Percentiles rank a stretch among this genome's conserved stretches.
These are phyloP conservation scores for Cladophialophora immunda DNA, from an alignment of 2,329 filamentous ascomycete genomes.

Conservation along the genomic window DNA sequence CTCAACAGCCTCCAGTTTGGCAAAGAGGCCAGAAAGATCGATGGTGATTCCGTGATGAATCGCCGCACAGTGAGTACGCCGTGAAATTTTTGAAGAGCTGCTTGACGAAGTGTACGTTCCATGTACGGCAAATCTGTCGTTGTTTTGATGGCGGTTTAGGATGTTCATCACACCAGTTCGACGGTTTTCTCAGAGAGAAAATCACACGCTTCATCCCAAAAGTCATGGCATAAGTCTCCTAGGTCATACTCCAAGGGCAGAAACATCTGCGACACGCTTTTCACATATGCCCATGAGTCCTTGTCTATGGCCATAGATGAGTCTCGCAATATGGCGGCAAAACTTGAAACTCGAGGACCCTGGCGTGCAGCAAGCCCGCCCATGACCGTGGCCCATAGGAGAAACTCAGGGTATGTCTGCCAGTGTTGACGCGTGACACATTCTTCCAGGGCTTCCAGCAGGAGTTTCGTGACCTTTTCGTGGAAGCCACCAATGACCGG, in stretches of 20 bases:
- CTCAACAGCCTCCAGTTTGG: no score
- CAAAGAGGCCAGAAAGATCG: no score
- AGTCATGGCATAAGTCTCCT: conserved; percentile 10
- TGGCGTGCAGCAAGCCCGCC: conserved; percentile 18
- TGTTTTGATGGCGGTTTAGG: neutral
- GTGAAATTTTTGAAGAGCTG: no score
- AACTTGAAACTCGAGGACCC: neutral
- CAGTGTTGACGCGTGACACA: neutral
- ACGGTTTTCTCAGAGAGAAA: neutral
- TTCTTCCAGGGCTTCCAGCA: conserved; percentile 8
- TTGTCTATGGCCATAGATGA: neutral
- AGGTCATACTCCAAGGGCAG: conserved; percentile 19
- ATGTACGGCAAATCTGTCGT: neutral
- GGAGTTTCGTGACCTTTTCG: conserved; percentile 10
- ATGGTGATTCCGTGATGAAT: no score
- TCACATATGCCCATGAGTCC: conserved; percentile 12
- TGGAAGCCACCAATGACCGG: conserved; percentile 17
- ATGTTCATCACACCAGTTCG: neutral
- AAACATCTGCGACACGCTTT: conserved; percentile 11
- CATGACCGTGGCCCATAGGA: conserved; percentile 13
- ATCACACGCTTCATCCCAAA: conserved; percentile 18
- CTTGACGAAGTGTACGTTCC: neutral
- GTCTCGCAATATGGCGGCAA: neutral
- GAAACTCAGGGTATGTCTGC: conserved; percentile 15
- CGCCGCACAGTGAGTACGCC: no score